These are phyloP conservation scores for Asclepias syriaca DNA, from an alignment of 257 asterid species.

Conservation along the genomic window DNA sequence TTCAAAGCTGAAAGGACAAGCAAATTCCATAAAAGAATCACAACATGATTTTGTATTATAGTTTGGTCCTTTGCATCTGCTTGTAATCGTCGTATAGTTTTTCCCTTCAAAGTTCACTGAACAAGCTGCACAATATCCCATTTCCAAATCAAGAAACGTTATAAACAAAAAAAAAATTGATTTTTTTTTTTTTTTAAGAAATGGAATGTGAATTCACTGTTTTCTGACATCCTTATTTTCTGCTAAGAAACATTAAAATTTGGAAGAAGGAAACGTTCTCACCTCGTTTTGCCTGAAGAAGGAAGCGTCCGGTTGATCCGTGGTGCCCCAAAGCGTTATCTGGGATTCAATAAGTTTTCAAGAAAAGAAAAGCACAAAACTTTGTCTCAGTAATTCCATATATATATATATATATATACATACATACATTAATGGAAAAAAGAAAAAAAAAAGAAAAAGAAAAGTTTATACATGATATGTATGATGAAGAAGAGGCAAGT, in stretches of 20 bases:
- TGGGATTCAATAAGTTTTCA: conserved; percentile 17
- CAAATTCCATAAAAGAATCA: conserved; percentile 45
- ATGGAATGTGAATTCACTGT: too few species aligned
- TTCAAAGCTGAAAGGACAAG: conserved; percentile 49
- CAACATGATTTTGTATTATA: conserved; percentile 57
- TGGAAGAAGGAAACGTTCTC: conserved; percentile 13
- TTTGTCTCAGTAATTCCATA: not conserved
- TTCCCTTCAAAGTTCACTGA: conserved; percentile 52
- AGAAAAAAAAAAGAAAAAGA: not conserved
- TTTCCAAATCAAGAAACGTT: too few species aligned
- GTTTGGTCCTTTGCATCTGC: conserved; percentile 89
- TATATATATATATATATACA: not conserved
- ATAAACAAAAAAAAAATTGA: too few species aligned
- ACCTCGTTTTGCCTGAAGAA: conserved; percentile 70
- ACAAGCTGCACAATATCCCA: conserved; percentile 38
- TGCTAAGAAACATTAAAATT: not conserved
- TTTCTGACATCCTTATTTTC: too few species aligned
- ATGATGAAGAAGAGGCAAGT: conserved; percentile 47
- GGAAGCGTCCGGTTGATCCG: conserved; percentile 54
- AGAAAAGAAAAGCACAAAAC: not conserved
- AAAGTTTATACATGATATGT: conserved; percentile 44
- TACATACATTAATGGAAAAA: not conserved
- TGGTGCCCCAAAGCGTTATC: conserved; percentile 45
- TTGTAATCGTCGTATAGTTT: conserved; percentile 78
- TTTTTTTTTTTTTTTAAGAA: too few species aligned